Evolutionary conservation across 176 grass and related monocot genomes (phyloP), one percentile per base, ranked within the genome.

Genomic region (Tillandsia fasciculata): DNA sequence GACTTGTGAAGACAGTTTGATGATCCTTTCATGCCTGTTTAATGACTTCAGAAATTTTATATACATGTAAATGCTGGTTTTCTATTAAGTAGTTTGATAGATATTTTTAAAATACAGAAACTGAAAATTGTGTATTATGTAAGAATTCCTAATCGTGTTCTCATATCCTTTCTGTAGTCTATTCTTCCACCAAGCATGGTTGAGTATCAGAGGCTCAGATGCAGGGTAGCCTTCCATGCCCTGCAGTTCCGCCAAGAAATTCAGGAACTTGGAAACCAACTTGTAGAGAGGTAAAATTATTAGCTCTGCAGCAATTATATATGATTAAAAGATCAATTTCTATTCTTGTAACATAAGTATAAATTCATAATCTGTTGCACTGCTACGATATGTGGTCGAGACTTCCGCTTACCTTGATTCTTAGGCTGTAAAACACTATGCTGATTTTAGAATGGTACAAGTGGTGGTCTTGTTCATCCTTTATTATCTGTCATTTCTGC

Each of bases 181-280:
- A 81, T 88, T 79, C 84, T 99, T 65, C 94, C 94, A 65, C 24
- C 69, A 79, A 84, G 77, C 66, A 78, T 99, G 77, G 82, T 77
- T 48, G 89, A 99, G 76, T 90, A 90, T 87, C 94, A 99, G 63
- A 90, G 84, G 70, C 87, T 99, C 82, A 93, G 89, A 64, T 99
- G 94, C 77, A 83, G 87, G 64, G 94, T 90, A 74, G 87, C 89
- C 27, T 99, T 88, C 77, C 89, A 85, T 83, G 87, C 94, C 80
- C 76, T 99, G 63, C 88, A 92, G 79, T 93, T 93, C 74, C 90
- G 90, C 51, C 66, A 77, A 77, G 89, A 93, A 83, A 83, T 99
- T 71, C 89, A n/a, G 71, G 80, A 70, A 79, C 82, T 93, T 70
- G 94, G 87, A 69, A 90, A 74, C 68, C 80, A 77, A 86, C 90